These are phyloP conservation scores for Panicum hallii DNA, from an alignment of 202 grass and related monocot species.

Conservation along the genomic window DNA sequence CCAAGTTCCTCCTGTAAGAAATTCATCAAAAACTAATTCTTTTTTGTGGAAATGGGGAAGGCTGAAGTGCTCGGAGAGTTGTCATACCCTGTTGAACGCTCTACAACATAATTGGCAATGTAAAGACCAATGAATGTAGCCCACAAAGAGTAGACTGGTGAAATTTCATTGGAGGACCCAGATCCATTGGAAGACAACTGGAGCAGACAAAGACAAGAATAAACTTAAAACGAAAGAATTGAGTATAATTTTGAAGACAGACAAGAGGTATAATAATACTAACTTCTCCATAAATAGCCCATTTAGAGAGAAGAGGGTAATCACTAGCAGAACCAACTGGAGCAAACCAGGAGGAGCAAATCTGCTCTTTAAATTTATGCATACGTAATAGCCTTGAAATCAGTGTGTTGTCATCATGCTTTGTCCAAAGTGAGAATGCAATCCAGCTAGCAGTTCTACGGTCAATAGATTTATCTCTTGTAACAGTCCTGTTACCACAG, in stretches of 20 bases:
- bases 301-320: constrained; percentile 93
- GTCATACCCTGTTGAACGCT: constrained; percentile 90
- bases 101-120: constrained; percentile 99
- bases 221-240: constrained; percentile 19
- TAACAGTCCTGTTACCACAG: constrained; percentile 86
- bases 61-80: constrained; percentile 24
- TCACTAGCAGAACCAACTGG: constrained; percentile 94
- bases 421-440: constrained; percentile 80
- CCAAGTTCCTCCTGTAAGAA: background rate
- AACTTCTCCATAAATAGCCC: constrained; percentile 98
- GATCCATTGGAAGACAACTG: constrained; percentile 89
- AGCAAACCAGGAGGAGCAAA: constrained; percentile 96
- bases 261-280: constrained; percentile 41
- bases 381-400: constrained; percentile 83
- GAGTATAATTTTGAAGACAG: background rate
- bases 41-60: background rate
- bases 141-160: constrained; percentile 94
- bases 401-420: constrained; percentile 74
- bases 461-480: constrained; percentile 76
- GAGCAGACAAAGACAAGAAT: constrained; percentile 55
- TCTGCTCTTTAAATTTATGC: constrained; percentile 94
- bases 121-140: constrained; percentile 96
- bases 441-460: constrained; percentile 75
- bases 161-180: constrained; percentile 76
- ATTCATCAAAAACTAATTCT: background rate